phyloP scores from a whole-genome alignment of 768 basidiomycete species.

The Collybia sordida region DNA sequence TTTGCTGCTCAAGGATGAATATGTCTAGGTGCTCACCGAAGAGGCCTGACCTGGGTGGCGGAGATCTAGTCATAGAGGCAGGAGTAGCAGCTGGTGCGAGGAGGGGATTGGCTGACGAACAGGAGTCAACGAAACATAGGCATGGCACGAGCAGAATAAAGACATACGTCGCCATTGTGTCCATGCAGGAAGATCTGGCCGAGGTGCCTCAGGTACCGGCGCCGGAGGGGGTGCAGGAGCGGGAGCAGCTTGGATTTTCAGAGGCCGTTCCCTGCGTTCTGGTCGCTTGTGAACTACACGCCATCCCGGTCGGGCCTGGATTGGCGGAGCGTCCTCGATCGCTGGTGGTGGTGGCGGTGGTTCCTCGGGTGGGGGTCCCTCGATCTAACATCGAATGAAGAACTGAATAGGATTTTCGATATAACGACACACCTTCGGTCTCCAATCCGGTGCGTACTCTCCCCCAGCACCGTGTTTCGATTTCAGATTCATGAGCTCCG shows the following conservation, averaged over 20 bases:
- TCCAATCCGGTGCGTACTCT: constrained; percentile 77
- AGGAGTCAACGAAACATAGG: not conserved
- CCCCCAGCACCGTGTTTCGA: constrained; percentile 81
- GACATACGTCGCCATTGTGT: constrained; percentile 81
- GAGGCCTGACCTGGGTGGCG: constrained; percentile 58
- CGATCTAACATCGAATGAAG: constrained; percentile 17
- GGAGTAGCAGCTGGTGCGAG: constrained; percentile 46
- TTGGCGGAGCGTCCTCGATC: constrained; percentile 42
- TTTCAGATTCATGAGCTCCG: constrained; percentile 80
- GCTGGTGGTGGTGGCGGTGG: constrained; percentile 40
- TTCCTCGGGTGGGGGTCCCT: constrained; percentile 28
- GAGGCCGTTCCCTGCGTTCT: constrained; percentile 49
- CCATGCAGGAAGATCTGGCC: constrained; percentile 71
- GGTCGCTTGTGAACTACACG: constrained; percentile 67
- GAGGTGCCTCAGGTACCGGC: constrained; percentile 42
- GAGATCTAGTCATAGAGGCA: constrained; percentile 38
- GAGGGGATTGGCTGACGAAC: constrained; percentile 58
- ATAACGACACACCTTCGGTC: constrained; percentile 46
- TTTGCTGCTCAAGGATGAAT: too few relatives aligned
- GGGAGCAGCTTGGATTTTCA: constrained; percentile 38
- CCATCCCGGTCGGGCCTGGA: constrained; percentile 70
- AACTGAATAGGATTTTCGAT: constrained; percentile 4
- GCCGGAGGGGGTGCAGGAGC: constrained; percentile 39
- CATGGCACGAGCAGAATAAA: not conserved
- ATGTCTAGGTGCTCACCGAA: constrained; percentile 47